Conservation (phyloP, 2,329 filamentous ascomycete species). For the Macrophomina phaseolina region DNA sequence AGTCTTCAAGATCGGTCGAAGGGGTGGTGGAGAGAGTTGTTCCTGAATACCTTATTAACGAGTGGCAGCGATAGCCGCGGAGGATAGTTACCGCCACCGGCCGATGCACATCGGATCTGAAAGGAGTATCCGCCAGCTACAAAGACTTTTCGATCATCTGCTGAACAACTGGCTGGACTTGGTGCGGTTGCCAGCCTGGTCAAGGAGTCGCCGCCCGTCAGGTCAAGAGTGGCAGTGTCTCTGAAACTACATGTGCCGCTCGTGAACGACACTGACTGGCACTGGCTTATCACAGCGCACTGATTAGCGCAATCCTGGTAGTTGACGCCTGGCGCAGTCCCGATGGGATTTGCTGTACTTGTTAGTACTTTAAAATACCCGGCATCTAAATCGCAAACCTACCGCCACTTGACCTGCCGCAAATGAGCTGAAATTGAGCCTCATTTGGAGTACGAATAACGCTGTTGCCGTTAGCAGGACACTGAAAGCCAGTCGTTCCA, state of each 20-base stretch:
- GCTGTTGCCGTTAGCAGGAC: neutral
- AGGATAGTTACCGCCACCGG: neutral
- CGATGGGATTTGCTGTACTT: neutral
- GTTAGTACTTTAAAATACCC: neutral
- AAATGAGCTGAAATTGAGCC: neutral
- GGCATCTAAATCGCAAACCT: neutral
- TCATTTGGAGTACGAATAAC: neutral
- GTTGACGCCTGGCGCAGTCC: neutral
- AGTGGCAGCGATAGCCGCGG: no score
- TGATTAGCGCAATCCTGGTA: slow-evolving; percentile 5
- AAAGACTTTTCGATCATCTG: neutral
- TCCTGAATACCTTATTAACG: neutral
- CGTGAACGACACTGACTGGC: neutral
- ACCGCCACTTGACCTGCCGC: neutral
- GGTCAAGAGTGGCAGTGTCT: neutral
- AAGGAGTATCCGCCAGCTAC: neutral
- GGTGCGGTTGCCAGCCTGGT: neutral
- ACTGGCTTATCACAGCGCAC: neutral
- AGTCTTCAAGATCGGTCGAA: neutral
- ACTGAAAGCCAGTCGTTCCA: neutral
- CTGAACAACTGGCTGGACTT: neutral
- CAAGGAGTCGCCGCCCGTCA: neutral
- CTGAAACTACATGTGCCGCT: neutral
- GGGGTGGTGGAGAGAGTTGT: neutral
- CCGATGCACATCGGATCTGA: neutral